phyloP scores from a whole-genome alignment of 768 basidiomycete species.

The Melanogaster broomeanus region DNA sequence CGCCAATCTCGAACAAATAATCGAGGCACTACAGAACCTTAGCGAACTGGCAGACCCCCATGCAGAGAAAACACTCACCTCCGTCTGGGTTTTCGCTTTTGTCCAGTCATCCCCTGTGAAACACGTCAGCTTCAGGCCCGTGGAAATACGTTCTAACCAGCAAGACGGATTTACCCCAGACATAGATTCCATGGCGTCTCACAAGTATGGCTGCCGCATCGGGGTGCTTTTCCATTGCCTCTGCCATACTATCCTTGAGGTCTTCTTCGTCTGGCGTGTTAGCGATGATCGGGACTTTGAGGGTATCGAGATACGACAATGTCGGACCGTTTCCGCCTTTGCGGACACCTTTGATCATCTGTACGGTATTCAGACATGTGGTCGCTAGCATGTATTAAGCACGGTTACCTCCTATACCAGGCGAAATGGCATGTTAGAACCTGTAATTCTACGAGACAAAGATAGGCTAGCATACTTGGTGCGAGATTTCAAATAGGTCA shows the following conservation, averaged over 20 bases:
- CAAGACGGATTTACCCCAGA: slow-evolving; percentile 67
- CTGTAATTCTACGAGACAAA: background rate
- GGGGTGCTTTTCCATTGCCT: slow-evolving; percentile 78
- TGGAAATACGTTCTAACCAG: background rate
- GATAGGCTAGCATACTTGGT: slow-evolving; percentile 52
- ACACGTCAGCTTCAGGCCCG: slow-evolving; percentile 12
- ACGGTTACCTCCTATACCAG: slow-evolving; percentile 41
- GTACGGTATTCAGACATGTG: background rate
- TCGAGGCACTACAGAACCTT: slow-evolving; percentile 67
- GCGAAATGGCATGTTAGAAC: background rate
- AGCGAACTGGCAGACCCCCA: slow-evolving; percentile 3
- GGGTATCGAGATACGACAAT: slow-evolving; percentile 81
- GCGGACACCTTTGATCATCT: slow-evolving; percentile 94
- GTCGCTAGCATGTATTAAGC: background rate
- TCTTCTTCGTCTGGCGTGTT: slow-evolving; percentile 93
- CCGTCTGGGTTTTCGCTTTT: slow-evolving; percentile 87
- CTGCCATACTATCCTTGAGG: slow-evolving; percentile 84
- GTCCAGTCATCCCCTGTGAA: slow-evolving; percentile 70
- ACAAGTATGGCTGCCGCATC: slow-evolving; percentile 79
- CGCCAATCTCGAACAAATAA: slow-evolving; percentile 86
- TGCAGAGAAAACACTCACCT: slow-evolving; percentile 43
- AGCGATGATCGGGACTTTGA: slow-evolving; percentile 85
- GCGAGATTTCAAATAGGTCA: slow-evolving; percentile 74
- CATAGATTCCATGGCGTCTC: slow-evolving; percentile 78
- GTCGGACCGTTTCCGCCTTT: slow-evolving; percentile 74